Evolutionary conservation across 2,329 filamentous ascomycete species (phyloP), one percentile per base, ranked within the genome.

Genomic region (Chaetomium strumarium): DNA sequence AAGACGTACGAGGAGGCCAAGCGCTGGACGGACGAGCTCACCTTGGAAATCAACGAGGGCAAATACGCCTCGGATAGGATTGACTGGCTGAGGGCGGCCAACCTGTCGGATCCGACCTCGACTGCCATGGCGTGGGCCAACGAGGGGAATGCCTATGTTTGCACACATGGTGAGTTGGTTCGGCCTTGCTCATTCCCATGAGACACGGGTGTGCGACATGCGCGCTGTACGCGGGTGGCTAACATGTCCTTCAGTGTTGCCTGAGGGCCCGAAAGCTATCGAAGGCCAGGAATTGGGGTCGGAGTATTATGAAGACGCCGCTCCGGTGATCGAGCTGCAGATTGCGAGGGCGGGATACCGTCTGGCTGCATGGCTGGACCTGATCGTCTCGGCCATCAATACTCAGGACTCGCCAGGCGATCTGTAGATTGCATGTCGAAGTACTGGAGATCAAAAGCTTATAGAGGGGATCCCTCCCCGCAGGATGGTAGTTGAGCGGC

Each of bases 281-380:
- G 70, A 69, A 13, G 78, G 75, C 16, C 72, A 81, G 66, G 83
- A 87, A 63, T 71, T 88, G 20, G 76, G 76, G 29, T 79, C 78
- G 0, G 74, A 76, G 33, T 88, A 88, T 67, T 87, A 81, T 62
- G 73, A 81, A 31, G 75, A 73, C 31, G 84, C 83, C 2, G 78
- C 78, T n/a, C 80, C 77, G 17, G 78, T 84, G 52, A 73, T 88
- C 42, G 81, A 88, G 67, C 64, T 79, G 54, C 80, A 85, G 64
- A 74, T 90, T 55, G 85, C 85, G 8, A 80, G 79, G 58, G 86
- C 82, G 4, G 86, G 86, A 11, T 86, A 81, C 65, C 76, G 86
- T 45, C 74, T 89, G 65, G 85, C 80, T 2, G 77, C 76, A 17
- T 88, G 82, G 81, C 68, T 88, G 55, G 83, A 87, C 63, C 69